Conservation (phyloP, 257 asterid species). For the Avicennia marina region DNA sequence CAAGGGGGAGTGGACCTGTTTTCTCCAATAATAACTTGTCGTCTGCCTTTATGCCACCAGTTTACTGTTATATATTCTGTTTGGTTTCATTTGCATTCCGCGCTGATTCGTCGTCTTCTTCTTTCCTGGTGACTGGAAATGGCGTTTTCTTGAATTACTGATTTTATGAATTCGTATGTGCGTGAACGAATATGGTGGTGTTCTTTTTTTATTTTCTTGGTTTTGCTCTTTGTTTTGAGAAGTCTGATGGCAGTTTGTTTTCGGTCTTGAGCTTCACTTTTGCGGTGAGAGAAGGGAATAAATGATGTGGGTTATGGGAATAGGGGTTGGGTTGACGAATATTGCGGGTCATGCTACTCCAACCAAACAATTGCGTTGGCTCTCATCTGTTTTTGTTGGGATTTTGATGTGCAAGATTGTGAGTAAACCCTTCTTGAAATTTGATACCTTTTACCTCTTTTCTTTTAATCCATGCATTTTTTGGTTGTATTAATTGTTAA, state of each 20-base stretch:
- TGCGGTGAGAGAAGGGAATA: background rate
- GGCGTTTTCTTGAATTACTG: too few species aligned
- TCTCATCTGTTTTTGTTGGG: constrained; percentile 59
- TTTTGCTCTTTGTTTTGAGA: background rate
- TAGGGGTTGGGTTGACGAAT: constrained; percentile 28
- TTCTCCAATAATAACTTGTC: too few species aligned
- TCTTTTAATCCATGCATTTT: background rate
- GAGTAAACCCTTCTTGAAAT: constrained; percentile 22
- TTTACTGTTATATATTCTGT: too few species aligned
- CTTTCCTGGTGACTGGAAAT: too few species aligned
- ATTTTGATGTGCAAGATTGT: constrained; percentile 85
- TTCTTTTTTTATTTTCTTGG: background rate
- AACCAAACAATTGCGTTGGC: constrained; percentile 53
- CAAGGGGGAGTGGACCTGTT: too few species aligned
- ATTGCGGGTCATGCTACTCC: constrained; percentile 40
- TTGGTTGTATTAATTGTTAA: background rate
- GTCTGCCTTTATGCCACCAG: too few species aligned
- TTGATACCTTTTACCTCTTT: background rate
- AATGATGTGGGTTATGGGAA: constrained; percentile 29
- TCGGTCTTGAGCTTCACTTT: too few species aligned
- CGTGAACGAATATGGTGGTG: too few species aligned
- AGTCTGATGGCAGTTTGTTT: background rate
- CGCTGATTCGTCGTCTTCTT: too few species aligned
- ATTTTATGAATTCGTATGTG: too few species aligned
- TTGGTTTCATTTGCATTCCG: too few species aligned